Evolutionary conservation across 441 rosid species (phyloP).

Genomic region (Populus hybrid): DNA sequence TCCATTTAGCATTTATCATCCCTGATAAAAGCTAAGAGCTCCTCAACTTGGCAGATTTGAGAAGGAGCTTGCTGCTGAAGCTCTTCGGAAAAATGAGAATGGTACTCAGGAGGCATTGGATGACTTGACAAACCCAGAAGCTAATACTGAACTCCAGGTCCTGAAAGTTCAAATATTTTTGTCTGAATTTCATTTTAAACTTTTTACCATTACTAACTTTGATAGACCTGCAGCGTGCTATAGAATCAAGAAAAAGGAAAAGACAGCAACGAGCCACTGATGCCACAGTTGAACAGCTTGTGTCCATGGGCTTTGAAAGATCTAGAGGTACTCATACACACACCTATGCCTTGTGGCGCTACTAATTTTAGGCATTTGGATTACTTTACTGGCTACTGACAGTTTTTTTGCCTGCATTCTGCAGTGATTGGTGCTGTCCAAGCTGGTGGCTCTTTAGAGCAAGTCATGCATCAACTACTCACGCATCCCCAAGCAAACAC

Average conservation of each 20-base stretch:
- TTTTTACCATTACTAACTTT: slow-evolving; percentile 3
- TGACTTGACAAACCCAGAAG: slow-evolving; percentile 70
- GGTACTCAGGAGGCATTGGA: slow-evolving; percentile 72
- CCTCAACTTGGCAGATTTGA: slow-evolving; percentile 53
- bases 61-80: slow-evolving; percentile 78
- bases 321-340: slow-evolving; percentile 45
- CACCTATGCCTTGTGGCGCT: neutral
- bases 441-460: slow-evolving; percentile 46
- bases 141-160: slow-evolving; percentile 64
- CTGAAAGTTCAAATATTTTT: too few species aligned
- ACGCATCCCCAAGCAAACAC: slow-evolving; percentile 25
- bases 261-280: slow-evolving; percentile 35
- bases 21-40: neutral
- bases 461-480: slow-evolving; percentile 48
- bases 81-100: slow-evolving; percentile 81
- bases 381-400: neutral
- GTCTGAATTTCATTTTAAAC: neutral
- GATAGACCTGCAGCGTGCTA: slow-evolving; percentile 40
- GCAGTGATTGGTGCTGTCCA: slow-evolving; percentile 55
- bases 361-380: neutral
- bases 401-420: neutral
- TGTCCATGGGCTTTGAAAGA: slow-evolving; percentile 84
- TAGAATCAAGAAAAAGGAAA: slow-evolving; percentile 73
- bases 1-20: neutral
- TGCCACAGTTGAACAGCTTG: slow-evolving; percentile 52